These are phyloP conservation scores for Strigomonas culicis DNA, from an alignment of 208 protist species.

Conservation along the genomic window DNA sequence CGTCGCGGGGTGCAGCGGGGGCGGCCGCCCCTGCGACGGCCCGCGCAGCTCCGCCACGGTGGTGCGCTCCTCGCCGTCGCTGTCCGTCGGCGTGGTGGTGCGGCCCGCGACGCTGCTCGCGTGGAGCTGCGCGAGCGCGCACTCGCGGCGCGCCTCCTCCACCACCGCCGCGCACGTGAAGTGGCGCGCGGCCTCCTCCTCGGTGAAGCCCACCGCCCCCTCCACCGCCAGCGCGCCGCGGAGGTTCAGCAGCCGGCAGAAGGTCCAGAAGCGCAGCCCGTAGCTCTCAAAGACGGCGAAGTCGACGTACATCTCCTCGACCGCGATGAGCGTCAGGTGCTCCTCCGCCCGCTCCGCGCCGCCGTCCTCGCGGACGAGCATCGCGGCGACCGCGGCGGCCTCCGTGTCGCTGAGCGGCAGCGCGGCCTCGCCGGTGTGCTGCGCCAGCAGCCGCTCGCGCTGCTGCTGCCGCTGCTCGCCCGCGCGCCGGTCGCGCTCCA, in stretches of 20 bases:
- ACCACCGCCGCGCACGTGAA: conserved; percentile 40
- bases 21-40: background rate
- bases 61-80: background rate
- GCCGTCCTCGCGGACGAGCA: background rate
- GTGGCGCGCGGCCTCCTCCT: conserved; percentile 29
- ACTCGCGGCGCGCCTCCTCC: conserved; percentile 25
- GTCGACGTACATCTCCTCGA: conserved; percentile 59
- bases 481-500: conserved; percentile 25
- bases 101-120: background rate
- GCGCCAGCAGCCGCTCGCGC: background rate
- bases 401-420: background rate
- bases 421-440: background rate
- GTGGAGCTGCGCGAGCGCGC: conserved; percentile 22
- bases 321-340: conserved; percentile 31
- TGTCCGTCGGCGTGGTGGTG: background rate
- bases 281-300: conserved; percentile 52
- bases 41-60: background rate
- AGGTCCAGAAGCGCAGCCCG: conserved; percentile 54
- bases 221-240: conserved; percentile 35
- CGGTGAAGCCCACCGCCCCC: conserved; percentile 30
- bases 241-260: conserved; percentile 50
- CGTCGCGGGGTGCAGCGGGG: background rate
- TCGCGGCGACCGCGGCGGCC: background rate
- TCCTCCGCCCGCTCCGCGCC: conserved; percentile 12
- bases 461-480: background rate